Conservation (phyloP, 164 flowering plant species). For the Magnolia kwangsiensis region DNA sequence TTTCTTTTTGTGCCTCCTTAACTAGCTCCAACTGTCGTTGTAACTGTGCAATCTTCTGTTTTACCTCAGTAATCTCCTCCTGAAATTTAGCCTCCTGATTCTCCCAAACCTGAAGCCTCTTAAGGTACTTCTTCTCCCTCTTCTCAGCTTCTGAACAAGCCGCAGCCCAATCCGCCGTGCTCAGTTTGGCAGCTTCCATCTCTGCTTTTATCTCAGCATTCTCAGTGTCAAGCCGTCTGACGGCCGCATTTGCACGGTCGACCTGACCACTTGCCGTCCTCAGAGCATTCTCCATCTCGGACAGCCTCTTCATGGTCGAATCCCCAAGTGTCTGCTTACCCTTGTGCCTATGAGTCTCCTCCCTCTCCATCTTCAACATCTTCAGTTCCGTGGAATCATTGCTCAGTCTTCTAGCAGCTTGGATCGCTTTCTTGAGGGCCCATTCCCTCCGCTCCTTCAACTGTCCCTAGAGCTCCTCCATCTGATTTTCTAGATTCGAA, state of each 20-base stretch:
- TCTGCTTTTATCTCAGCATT: slow-evolving; percentile 98
- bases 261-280: slow-evolving; percentile 91
- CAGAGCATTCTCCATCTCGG: slow-evolving; percentile 89
- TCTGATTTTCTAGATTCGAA: slow-evolving; percentile 53
- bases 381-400: slow-evolving; percentile 82
- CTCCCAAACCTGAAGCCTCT: slow-evolving; percentile 86
- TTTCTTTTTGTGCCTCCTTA: slow-evolving; percentile 54
- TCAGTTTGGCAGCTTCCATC: slow-evolving; percentile 95
- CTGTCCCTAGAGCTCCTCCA: slow-evolving; percentile 74
- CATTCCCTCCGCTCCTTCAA: slow-evolving; percentile 87
- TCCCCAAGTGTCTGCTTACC: slow-evolving; percentile 87
- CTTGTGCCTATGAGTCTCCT: slow-evolving; percentile 76
- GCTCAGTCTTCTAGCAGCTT: slow-evolving; percentile 93
- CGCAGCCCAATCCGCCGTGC: slow-evolving; percentile 80
- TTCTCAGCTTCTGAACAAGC: slow-evolving; percentile 76
- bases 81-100: slow-evolving; percentile 81
- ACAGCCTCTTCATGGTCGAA: slow-evolving; percentile 75
- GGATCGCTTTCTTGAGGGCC: slow-evolving; percentile 98
- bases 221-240: slow-evolving; percentile 78
- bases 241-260: slow-evolving; percentile 89
- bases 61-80: slow-evolving; percentile 75
- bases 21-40: slow-evolving; percentile 44
- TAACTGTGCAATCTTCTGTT: slow-evolving; percentile 55
- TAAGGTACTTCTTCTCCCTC: slow-evolving; percentile 83
- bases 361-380: slow-evolving; percentile 80